These are phyloP conservation scores for Annulohypoxylon bovei DNA, from an alignment of 495 filamentous ascomycete species.

Conservation along the genomic window DNA sequence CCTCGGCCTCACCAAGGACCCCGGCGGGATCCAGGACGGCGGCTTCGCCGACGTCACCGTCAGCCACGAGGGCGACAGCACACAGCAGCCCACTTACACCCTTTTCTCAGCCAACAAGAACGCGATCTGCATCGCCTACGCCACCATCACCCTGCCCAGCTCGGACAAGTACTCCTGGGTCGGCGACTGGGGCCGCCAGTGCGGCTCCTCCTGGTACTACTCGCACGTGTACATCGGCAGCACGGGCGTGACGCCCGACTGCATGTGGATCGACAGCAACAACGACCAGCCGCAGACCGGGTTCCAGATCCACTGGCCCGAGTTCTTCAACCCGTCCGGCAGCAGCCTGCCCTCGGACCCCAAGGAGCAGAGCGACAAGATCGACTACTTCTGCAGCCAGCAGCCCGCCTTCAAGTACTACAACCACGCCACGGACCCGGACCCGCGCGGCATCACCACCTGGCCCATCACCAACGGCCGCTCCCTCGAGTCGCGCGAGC, in stretches of 20 bases:
- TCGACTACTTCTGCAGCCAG: conserved; percentile 27
- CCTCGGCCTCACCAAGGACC: conserved; percentile 37
- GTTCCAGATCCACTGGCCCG: conserved; percentile 49
- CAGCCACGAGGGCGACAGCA: conserved; percentile 22
- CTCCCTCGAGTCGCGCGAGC: not conserved
- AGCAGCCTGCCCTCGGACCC: not conserved
- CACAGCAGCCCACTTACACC: conserved; percentile 42
- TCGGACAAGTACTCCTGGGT: conserved; percentile 43
- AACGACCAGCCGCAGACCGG: conserved; percentile 45
- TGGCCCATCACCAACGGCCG: conserved; percentile 31
- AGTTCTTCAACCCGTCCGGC: conserved; percentile 24
- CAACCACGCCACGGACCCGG: conserved; percentile 24
- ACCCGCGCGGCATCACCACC: conserved; percentile 28
- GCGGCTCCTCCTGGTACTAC: conserved; percentile 45
- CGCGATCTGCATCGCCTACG: conserved; percentile 46
- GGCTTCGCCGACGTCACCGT: conserved; percentile 38
- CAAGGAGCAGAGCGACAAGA: conserved; percentile 2
- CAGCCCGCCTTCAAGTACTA: conserved; percentile 34
- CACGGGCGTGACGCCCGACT: conserved; percentile 50
- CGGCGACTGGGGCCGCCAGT: conserved; percentile 45
- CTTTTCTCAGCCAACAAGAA: conserved; percentile 47
- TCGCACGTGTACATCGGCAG: conserved; percentile 60
- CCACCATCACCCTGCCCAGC: conserved; percentile 42
- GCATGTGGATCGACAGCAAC: conserved; percentile 48
- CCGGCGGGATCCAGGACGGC: conserved; percentile 38